Evolutionary conservation across 305 asterid species (phyloP).

Genomic region (Andrographis paniculata): DNA sequence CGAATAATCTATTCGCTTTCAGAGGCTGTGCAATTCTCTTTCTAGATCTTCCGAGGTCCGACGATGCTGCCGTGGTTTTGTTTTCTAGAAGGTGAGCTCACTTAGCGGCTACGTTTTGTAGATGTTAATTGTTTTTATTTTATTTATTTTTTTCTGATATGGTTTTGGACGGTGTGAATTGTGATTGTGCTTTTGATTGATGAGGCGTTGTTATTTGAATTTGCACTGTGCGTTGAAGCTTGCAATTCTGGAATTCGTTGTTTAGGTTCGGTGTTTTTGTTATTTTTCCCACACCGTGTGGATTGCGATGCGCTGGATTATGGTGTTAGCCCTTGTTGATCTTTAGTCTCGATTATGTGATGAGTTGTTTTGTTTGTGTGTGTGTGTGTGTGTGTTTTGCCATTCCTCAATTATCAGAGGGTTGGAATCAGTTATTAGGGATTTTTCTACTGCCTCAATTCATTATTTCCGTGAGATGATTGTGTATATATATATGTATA

Average conservation of each 20-base stretch:
- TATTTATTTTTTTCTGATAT: not conserved
- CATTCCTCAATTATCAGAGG: not conserved
- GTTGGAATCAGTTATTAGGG: constrained; percentile 8
- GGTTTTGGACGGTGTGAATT: constrained; percentile 6
- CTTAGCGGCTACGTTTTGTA: constrained; percentile 17
- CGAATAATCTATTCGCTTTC: constrained; percentile 28
- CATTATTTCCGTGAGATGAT: constrained; percentile 3
- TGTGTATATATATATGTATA: no score
- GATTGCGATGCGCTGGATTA: not conserved
- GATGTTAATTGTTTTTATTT: not conserved
- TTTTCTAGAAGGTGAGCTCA: constrained; percentile 29
- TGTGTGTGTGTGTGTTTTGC: not conserved
- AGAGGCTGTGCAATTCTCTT: constrained; percentile 16
- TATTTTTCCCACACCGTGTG: not conserved
- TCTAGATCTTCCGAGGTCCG: constrained; percentile 27
- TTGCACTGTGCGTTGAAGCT: constrained; percentile 4
- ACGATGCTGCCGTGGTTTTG: constrained; percentile 23
- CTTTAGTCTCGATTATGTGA: no score
- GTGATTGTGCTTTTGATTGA: constrained; percentile 7
- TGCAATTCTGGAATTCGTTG: constrained; percentile 5
- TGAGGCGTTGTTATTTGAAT: constrained; percentile 17
- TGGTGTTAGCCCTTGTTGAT: constrained; percentile 5
- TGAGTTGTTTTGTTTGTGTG: constrained; percentile 2
- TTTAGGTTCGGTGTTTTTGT: no score
- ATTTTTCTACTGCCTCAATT: constrained; percentile 4